Base-by-base conservation (phyloP, 1,284 basidiomycete genomes). In the Leccinum pallidistipes region DNA sequence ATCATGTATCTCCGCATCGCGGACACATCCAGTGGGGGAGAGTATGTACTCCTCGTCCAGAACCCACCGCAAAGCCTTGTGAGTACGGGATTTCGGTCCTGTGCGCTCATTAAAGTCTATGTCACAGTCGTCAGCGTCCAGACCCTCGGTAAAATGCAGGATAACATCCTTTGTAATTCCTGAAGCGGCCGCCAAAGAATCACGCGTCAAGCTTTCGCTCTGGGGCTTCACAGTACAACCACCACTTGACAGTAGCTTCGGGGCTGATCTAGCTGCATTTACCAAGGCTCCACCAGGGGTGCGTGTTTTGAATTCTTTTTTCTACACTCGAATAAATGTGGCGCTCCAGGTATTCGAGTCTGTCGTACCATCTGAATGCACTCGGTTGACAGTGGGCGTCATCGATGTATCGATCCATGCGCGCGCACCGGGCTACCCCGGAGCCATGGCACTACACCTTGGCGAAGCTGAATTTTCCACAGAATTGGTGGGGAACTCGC, bases 281-380 rank as follows among this genome's bases (percentile, higher is more conserved):
- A 79, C 82, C 32, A 94, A 94, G 73, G 86, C 95, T 24, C 97
- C 97, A 12, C 91, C 92, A 54, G 95, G 92, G 50, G 94, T 94
- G 74, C 65, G 89, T 80, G 29, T 55, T 43, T 51, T 51, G 12
- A 54, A 58, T 16, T 40, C 1, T 29, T 54, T 29, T 54, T 58
- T 34, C 12, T 32, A 29, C 24, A 51, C 36, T 53, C 24, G 40
- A 53, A 61, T 52, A 16, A 56, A 56, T 45, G 45, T 21, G 43
- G 58, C 36, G 32, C 36, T 56, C 32, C 50, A 95, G 87, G 91
- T 92, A 0, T 98, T 99, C 71, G 95, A 97, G 72, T 86, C 94
- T 52, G 94, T 98, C 12, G 87, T 95, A 21, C 97, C 97, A 0
- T 95, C 86, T 63, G 96, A 98, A 72, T 79, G 92, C 34, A 97